phyloP scores from a whole-genome alignment of 2,329 filamentous ascomycete species.

The Aspergillus unguis region DNA sequence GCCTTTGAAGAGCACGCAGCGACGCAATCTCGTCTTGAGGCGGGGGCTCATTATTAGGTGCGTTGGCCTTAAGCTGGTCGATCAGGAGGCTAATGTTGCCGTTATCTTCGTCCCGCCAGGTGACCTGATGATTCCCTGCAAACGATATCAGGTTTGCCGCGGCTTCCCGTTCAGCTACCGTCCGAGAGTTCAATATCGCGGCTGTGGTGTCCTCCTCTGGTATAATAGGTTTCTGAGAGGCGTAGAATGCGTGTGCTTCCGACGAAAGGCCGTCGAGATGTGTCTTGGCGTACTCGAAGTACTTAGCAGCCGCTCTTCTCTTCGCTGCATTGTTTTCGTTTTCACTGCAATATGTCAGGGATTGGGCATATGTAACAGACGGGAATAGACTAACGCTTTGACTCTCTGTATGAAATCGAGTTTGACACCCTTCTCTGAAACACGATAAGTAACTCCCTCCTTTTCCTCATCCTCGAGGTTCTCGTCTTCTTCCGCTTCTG shows the following conservation, averaged over 20 bases:
- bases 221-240: slow-evolving; percentile 21
- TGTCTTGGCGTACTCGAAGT: slow-evolving; percentile 24
- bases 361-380: background rate
- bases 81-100: slow-evolving; percentile 29
- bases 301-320: slow-evolving; percentile 20
- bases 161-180: slow-evolving; percentile 31
- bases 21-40: slow-evolving; percentile 29
- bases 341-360: slow-evolving; percentile 20
- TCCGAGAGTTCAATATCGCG: slow-evolving; percentile 25
- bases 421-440: slow-evolving; percentile 63
- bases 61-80: slow-evolving; percentile 29
- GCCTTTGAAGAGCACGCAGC: slow-evolving; percentile 28
- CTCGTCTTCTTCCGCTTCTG: slow-evolving; percentile 51
- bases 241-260: slow-evolving; percentile 26
- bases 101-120: slow-evolving; percentile 10
- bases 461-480: slow-evolving; percentile 58
- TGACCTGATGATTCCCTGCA: slow-evolving; percentile 18
- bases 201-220: slow-evolving; percentile 18
- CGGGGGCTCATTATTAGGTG: slow-evolving; percentile 24
- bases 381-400: slow-evolving; percentile 39
- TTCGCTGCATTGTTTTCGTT: slow-evolving; percentile 20
- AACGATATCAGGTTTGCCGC: slow-evolving; percentile 32
- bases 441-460: slow-evolving; percentile 63
- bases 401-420: slow-evolving; percentile 68
- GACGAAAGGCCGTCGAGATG: slow-evolving; percentile 26